A percentile compares a stretch with the other conserved stretches of the same genome.
Conservation (phyloP, 495 filamentous ascomycete species). For the Staphylotrichum tortipilum region DNA sequence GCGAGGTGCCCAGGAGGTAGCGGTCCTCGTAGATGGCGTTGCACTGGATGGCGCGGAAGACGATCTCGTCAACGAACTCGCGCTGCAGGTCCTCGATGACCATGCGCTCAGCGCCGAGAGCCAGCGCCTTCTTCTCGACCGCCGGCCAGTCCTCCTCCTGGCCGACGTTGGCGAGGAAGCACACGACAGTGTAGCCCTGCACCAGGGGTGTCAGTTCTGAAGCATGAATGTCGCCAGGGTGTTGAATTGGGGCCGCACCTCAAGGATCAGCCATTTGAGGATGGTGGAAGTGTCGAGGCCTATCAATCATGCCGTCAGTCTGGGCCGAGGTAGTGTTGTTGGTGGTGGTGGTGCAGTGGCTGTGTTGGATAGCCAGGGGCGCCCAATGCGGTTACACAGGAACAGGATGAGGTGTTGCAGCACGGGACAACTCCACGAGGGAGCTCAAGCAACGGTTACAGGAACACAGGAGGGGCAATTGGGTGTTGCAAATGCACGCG, state of each 20-base stretch:
- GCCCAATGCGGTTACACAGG: too few species aligned
- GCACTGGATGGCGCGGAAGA: conserved; percentile 81
- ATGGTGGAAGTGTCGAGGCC: conserved; percentile 56
- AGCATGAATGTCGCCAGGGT: too few species aligned
- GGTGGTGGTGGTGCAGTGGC: not conserved
- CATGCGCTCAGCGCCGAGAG: conserved; percentile 58
- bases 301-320: conserved; percentile 9
- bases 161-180: conserved; percentile 51
- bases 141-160: conserved; percentile 35
- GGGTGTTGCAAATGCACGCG: not conserved
- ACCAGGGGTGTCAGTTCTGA: conserved; percentile 32
- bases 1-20: conserved; percentile 68
- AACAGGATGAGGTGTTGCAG: not conserved
- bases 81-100: conserved; percentile 58
- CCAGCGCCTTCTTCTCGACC: conserved; percentile 58
- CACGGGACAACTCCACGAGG: too few species aligned
- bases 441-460: not conserved
- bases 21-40: conserved; percentile 81
- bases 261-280: conserved; percentile 57
- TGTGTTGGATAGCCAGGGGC: too few species aligned
- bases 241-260: conserved; percentile 24
- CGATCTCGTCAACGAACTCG: conserved; percentile 79
- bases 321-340: not conserved
- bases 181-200: conserved; percentile 29
- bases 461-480: not conserved